A percentile compares a stretch with the other conserved stretches of the same genome.
Conservation (phyloP, 192 early-diverging fungal species). For the Phlyctochytrium arcticum region DNA sequence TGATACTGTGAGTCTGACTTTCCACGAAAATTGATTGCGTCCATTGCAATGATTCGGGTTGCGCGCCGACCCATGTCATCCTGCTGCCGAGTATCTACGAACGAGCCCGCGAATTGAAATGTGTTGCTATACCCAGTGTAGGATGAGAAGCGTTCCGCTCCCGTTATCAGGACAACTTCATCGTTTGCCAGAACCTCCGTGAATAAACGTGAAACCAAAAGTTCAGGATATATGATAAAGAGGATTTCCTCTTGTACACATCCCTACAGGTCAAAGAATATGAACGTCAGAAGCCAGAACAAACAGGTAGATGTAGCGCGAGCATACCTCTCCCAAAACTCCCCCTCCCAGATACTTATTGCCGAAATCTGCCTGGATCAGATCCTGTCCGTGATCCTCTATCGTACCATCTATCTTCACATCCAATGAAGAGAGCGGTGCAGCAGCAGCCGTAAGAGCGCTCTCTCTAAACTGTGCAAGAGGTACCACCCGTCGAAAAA, state of each 20-base stretch:
- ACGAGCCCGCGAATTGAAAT: slow-evolving; percentile 28
- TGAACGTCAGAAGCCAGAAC: not conserved
- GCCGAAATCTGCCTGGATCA: slow-evolving; percentile 44
- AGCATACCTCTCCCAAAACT: slow-evolving; percentile 20
- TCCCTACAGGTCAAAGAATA: slow-evolving; percentile 19
- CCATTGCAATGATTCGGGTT: slow-evolving; percentile 3
- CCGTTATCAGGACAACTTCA: slow-evolving; percentile 37
- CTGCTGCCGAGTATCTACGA: slow-evolving; percentile 16
- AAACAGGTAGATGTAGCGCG: not conserved
- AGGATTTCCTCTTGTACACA: slow-evolving; percentile 50
- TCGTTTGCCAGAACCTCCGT: slow-evolving; percentile 31
- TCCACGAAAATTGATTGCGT: not conserved
- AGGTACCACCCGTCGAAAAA: slow-evolving; percentile 29
- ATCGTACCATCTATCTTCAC: slow-evolving; percentile 33
- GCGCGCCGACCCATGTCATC: not conserved
- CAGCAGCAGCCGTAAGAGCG: not conserved
- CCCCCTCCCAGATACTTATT: slow-evolving; percentile 48
- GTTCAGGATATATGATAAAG: slow-evolving; percentile 46
- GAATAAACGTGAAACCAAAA: slow-evolving; percentile 40
- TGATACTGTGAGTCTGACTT: slow-evolving; percentile 20
- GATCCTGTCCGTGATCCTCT: slow-evolving; percentile 36
- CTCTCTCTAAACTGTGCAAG: slow-evolving; percentile 26
- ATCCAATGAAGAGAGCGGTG: not conserved
- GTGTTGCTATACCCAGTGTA: slow-evolving; percentile 41
- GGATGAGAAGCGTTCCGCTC: slow-evolving; percentile 37